Evolutionary conservation across 805 yeast species (phyloP).

Genomic region (Yamadazyma phyllophila): DNA sequence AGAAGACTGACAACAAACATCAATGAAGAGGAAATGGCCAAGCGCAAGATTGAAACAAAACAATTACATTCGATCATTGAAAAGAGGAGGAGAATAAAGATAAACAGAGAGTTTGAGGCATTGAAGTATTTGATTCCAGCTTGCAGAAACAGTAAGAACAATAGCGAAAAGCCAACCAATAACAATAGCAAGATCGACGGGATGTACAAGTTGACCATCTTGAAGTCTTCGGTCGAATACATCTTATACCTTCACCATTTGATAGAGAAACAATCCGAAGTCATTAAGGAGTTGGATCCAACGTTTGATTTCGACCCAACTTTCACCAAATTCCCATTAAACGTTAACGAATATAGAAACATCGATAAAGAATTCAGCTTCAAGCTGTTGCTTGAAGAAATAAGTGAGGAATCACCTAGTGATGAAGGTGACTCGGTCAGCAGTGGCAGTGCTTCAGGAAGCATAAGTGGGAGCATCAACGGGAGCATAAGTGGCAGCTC

Average conservation of each 20-base stretch:
- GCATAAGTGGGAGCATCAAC: not conserved
- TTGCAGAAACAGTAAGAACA: slow-evolving; percentile 49
- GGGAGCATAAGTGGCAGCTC: not conserved
- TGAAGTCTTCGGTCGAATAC: slow-evolving; percentile 82
- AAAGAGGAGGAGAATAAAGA: slow-evolving; percentile 71
- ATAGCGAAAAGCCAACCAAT: slow-evolving; percentile 7
- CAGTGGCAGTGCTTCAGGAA: not conserved
- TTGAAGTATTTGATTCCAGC: slow-evolving; percentile 76
- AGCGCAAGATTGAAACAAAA: slow-evolving; percentile 42
- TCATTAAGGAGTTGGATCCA: slow-evolving; percentile 25
- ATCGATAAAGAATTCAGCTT: slow-evolving; percentile 57
- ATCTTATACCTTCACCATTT: slow-evolving; percentile 66
- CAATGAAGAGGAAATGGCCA: slow-evolving; percentile 40
- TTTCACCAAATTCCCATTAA: slow-evolving; percentile 54
- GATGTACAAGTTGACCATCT: slow-evolving; percentile 76
- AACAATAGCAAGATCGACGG: slow-evolving; percentile 46
- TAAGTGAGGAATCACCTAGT: slow-evolving; percentile 2
- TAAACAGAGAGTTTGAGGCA: slow-evolving; percentile 82
- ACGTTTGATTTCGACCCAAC: slow-evolving; percentile 39
- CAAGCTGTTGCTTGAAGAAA: slow-evolving; percentile 23
- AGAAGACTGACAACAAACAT: slow-evolving; percentile 38
- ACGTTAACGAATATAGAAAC: slow-evolving; percentile 58
- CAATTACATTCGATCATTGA: slow-evolving; percentile 73
- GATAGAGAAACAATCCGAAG: slow-evolving; percentile 49
- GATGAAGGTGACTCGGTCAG: not conserved